Base-by-base conservation (phyloP, 305 asterid species). In the Fraxinus nigra region DNA sequence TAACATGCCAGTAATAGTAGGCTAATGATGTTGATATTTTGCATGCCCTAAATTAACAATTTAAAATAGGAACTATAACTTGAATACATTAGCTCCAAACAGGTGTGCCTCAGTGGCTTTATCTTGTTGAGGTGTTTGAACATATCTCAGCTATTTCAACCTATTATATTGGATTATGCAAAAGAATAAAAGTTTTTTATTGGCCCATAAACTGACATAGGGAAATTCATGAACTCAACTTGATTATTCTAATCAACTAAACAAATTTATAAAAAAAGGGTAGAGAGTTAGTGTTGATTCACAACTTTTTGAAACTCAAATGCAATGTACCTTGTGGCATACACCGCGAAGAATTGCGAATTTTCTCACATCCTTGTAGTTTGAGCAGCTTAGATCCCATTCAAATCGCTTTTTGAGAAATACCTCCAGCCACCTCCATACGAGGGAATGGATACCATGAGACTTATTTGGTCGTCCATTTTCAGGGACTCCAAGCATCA, bases 301-400 rank as follows among this genome's bases (percentile, higher is more conserved):
- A 75, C 32, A 78, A 56, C 69, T 83, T 79, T 28, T 77, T 51
- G 81, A 83, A 79, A 85, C 79, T 80, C 56, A 78, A 75, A 85
- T 65, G 75, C 70, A 80, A 69, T 72, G 77, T 94, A 95, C 99
- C 98, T 95, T 95, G 84, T 95, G 97, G 89, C 99, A 95, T 83
- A 95, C 88, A 87, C 99, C 99, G 78, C 99, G 98, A 82, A 95
- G 98, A 86, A 95, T 89, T 75, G 99, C 98, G 18, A 91, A 90
- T 87, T 95, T 95, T 83, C 99, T 87, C 82, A 92, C 90, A 84
- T 93, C 97, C 85, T 88, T 92, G 85, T 89, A 94, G 85, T 88
- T 90, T 76, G 93, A 89, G 81, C 84, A 89, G 84, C 81, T 90
- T 81, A 91, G 89, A 77, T 89, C 89, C 99, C 99, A 94, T 40